phyloP scores from a whole-genome alignment of 1,284 basidiomycete genomes.

The Peniophora sp. region DNA sequence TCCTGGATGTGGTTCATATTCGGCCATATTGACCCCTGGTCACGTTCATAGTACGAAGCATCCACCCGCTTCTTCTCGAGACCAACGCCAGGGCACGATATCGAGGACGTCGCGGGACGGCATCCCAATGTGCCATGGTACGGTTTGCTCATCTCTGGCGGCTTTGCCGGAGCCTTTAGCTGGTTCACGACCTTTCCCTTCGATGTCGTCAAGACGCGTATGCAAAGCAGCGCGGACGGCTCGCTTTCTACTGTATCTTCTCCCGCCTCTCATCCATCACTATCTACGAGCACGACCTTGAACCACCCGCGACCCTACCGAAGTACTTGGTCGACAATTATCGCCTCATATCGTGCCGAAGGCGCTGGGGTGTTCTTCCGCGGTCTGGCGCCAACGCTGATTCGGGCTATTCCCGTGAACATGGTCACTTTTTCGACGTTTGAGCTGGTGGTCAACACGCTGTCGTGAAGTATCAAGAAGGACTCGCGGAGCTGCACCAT shows the following conservation, averaged over 20 bases:
- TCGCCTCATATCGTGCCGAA: slow-evolving; percentile 56
- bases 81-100: slow-evolving; percentile 6
- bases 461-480: slow-evolving; percentile 26
- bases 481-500: no score
- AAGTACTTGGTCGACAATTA: slow-evolving; percentile 47
- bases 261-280: not conserved
- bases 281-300: not conserved
- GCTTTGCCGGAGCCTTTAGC: slow-evolving; percentile 63
- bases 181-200: slow-evolving; percentile 77
- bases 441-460: slow-evolving; percentile 33
- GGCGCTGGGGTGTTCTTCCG: slow-evolving; percentile 65
- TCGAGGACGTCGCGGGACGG: slow-evolving; percentile 11
- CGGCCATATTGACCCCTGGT: slow-evolving; percentile 7
- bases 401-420: slow-evolving; percentile 57
- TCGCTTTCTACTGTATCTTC: not conserved
- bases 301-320: slow-evolving; percentile 33
- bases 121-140: slow-evolving; percentile 44
- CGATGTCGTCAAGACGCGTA: slow-evolving; percentile 82
- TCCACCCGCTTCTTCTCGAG: slow-evolving; percentile 52
- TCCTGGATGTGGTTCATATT: not conserved
- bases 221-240: slow-evolving; percentile 46
- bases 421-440: slow-evolving; percentile 50
- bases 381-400: slow-evolving; percentile 71
- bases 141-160: slow-evolving; percentile 68
- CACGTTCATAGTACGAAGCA: slow-evolving; percentile 56